Evolutionary conservation across 345 rosid species (phyloP).

Genomic region (Raphanus sativus): DNA sequence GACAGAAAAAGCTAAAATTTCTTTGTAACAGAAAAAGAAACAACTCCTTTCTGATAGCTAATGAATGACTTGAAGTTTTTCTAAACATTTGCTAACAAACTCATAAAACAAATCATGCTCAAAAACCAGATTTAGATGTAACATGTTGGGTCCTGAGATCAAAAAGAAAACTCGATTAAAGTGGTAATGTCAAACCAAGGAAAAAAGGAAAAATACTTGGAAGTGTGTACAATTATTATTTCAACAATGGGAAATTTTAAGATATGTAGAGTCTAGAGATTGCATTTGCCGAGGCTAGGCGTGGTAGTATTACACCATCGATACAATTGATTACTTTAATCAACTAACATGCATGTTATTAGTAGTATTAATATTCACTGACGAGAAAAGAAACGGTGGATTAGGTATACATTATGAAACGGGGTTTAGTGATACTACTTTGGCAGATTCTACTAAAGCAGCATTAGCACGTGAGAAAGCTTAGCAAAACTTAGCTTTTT

Average conservation of each 20-base stretch:
- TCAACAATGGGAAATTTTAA: background rate
- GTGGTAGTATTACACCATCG: slow-evolving; percentile 15
- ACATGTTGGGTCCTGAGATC: slow-evolving; percentile 33
- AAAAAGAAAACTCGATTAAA: slow-evolving; percentile 32
- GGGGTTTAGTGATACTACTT: slow-evolving; percentile 27
- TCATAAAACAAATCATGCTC: slow-evolving; percentile 5
- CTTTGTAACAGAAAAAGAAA: background rate
- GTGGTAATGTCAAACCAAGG: slow-evolving; percentile 30
- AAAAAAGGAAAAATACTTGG: background rate
- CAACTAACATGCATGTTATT: slow-evolving; percentile 26
- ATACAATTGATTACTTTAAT: slow-evolving; percentile 5
- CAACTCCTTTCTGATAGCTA: background rate
- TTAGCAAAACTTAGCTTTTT: slow-evolving; percentile 5
- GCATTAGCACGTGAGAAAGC: slow-evolving; percentile 41
- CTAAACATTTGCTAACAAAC: background rate
- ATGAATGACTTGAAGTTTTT: background rate
- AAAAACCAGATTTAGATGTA: slow-evolving; percentile 12
- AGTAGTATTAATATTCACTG: background rate
- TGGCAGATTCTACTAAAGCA: slow-evolving; percentile 19
- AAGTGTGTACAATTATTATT: slow-evolving; percentile 28
- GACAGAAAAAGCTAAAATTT: background rate
- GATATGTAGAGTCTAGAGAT: background rate
- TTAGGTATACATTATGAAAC: slow-evolving; percentile 27
- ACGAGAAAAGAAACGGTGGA: slow-evolving; percentile 22
- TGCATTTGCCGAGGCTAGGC: slow-evolving; percentile 32